These are phyloP conservation scores for Diutina pseudorugosa DNA, from an alignment of 1,139 yeast species.

Conservation along the genomic window DNA sequence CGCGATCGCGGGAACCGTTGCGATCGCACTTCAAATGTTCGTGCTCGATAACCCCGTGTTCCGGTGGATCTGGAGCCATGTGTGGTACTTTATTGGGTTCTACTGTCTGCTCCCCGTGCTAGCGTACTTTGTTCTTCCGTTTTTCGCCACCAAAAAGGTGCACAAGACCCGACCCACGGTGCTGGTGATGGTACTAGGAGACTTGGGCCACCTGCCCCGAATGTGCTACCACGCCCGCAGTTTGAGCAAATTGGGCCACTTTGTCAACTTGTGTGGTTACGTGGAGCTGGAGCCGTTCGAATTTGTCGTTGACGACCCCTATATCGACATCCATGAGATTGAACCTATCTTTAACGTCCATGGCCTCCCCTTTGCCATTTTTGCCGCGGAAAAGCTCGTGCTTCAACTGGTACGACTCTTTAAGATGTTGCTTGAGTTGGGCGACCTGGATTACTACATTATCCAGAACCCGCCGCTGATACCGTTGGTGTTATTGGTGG, in stretches of 20 bases:
- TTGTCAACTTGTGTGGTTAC: slow-evolving; percentile 82
- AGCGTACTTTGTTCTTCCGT: slow-evolving; percentile 26
- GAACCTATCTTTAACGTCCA: slow-evolving; percentile 29
- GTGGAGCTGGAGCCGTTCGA: slow-evolving; percentile 36
- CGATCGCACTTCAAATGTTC: too few relatives aligned
- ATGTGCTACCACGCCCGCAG: slow-evolving; percentile 87
- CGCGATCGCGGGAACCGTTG: too few relatives aligned
- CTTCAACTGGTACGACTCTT: slow-evolving; percentile 40
- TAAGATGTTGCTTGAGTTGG: slow-evolving; percentile 35
- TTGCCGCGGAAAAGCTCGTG: slow-evolving; percentile 48
- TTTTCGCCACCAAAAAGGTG: slow-evolving; percentile 11
- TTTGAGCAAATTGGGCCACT: slow-evolving; percentile 55
- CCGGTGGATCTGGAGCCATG: slow-evolving; percentile 1
- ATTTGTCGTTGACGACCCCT: slow-evolving; percentile 35
- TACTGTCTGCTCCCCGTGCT: slow-evolving; percentile 24
- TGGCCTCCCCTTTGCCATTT: slow-evolving; percentile 41
- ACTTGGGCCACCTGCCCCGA: slow-evolving; percentile 90
- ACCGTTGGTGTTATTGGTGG: slow-evolving; percentile 60
- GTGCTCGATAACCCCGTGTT: slow-evolving; percentile 1
- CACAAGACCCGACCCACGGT: slow-evolving; percentile 35
- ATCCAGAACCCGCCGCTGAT: slow-evolving; percentile 92
- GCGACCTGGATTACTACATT: slow-evolving; percentile 59
- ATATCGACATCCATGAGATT: slow-evolving; percentile 41
- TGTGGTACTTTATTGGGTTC: slow-evolving; percentile 23
- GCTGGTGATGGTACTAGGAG: slow-evolving; percentile 79